These are phyloP conservation scores for Colletotrichum acutatum DNA, from an alignment of 2,329 filamentous ascomycete species.

Conservation along the genomic window DNA sequence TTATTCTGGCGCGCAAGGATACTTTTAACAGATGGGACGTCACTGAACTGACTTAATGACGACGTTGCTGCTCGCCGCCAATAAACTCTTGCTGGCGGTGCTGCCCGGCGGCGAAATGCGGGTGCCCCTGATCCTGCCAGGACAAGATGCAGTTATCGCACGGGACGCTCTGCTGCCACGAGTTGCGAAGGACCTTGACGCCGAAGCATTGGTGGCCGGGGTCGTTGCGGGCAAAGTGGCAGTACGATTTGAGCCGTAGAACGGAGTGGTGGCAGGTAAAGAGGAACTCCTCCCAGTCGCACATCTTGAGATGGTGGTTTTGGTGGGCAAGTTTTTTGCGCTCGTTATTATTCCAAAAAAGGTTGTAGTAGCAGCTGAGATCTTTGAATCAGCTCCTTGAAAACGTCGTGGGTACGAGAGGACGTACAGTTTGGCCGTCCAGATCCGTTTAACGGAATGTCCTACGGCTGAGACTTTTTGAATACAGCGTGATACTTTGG, in stretches of 20 bases:
- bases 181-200: constrained; percentile 72
- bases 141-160: constrained; percentile 59
- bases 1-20: neutral
- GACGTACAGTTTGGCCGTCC: neutral
- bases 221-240: constrained; percentile 80
- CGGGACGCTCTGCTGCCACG: constrained; percentile 65
- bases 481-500: neutral
- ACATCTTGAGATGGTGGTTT: constrained; percentile 61
- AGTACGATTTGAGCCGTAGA: constrained; percentile 73
- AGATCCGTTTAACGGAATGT: neutral
- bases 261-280: constrained; percentile 73
- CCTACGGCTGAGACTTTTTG: neutral
- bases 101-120: constrained; percentile 7
- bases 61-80: neutral
- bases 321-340: neutral
- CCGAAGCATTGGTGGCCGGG: constrained; percentile 75
- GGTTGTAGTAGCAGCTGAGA: neutral
- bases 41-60: constrained; percentile 5
- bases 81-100: constrained; percentile 12
- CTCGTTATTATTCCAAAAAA: too few relatives aligned
- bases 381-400: neutral
- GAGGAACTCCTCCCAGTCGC: constrained; percentile 76
- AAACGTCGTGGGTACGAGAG: neutral
- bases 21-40: neutral
- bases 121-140: constrained; percentile 32